Evolutionary conservation across 1,139 yeast genomes (phyloP), one percentile per base, ranked within the genome.

Genomic region (Arxiozyma slooffiae): DNA sequence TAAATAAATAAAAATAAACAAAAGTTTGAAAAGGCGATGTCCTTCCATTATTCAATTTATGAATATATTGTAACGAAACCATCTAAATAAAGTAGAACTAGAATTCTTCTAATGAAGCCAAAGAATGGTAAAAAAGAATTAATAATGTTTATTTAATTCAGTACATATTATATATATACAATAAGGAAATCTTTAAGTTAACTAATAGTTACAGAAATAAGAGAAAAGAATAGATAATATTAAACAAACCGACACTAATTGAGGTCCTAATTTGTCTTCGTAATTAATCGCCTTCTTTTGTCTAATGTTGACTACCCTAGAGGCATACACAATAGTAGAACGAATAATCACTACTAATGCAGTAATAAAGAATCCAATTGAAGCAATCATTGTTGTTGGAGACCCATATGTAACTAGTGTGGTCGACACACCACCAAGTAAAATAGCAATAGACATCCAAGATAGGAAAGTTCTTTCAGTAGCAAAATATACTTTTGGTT

Each of bases 211-310:
- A 53, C 68, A 69, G 52, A 81, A 62, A 65, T 86, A 89, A 22
- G 94, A 83, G 48, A 81, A 75, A 36, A 85, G 78, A 14, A 90
- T 81, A 4, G 96, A 82, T 3, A 81, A 71, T 8, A 86, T 82
- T 58, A 92, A 73, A 50, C 84, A 84, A 23, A 71, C 69, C 72
- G 97, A 90, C 51, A 92, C 80, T 67, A 81, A 75, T 55, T 85
- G 83, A 21, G 97, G 97, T 1, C 98, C 98, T 58, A 82, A 67
- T 62, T 77, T 80, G 69, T 92, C 98, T 59, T 87, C 96, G 63
- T 92, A 92, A 55, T 86, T 78, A 34, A 81, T 86, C 1, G 94
- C 88, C 55, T 80, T 80, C 72, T 88, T 87, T 57, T 80, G 78
- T 64, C 98, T 80, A 59, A 92, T 88, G 67, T 83, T 83, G 50